Conservation (phyloP, 75 land plant genomes). For the Pinus tabuliformis region DNA sequence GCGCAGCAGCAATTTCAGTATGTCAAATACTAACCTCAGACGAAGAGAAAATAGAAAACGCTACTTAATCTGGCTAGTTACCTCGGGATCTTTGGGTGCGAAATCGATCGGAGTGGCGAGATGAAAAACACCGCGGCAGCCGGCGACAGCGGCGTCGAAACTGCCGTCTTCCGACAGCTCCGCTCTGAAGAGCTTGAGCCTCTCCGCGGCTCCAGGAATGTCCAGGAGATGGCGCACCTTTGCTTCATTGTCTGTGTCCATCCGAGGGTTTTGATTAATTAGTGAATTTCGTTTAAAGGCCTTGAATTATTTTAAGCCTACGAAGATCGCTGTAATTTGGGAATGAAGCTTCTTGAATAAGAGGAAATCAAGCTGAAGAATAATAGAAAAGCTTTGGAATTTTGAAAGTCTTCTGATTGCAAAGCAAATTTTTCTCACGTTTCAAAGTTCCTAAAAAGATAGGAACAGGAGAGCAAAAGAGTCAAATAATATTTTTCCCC, state of each 20-base stretch:
- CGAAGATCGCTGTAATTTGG: too few relatives aligned
- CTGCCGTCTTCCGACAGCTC: slow-evolving; percentile 32
- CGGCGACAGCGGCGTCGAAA: slow-evolving; percentile 28
- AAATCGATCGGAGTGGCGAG: slow-evolving; percentile 24
- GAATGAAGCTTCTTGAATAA: too few relatives aligned
- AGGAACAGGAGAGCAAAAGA: too few relatives aligned
- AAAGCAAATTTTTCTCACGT: too few relatives aligned
- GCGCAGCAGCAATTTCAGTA: not conserved
- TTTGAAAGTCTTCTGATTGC: too few relatives aligned
- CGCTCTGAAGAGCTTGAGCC: slow-evolving; percentile 37
- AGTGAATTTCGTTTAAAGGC: too few relatives aligned
- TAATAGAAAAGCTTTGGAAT: too few relatives aligned
- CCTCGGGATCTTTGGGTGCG: slow-evolving; percentile 16
- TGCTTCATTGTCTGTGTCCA: slow-evolving; percentile 10
- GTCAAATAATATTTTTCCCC: too few relatives aligned
- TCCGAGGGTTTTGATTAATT: too few relatives aligned
- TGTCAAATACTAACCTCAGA: not conserved
- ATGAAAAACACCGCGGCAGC: slow-evolving; percentile 50
- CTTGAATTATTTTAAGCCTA: too few relatives aligned
- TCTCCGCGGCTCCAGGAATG: slow-evolving; percentile 33
- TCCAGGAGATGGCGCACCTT: slow-evolving; percentile 20
- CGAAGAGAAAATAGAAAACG: not conserved
- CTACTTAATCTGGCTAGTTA: not conserved
- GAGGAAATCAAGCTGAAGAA: too few relatives aligned
- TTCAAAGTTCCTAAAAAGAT: too few relatives aligned